Conservation (phyloP, 495 filamentous ascomycete species). For the Penicillium coprophilum region DNA sequence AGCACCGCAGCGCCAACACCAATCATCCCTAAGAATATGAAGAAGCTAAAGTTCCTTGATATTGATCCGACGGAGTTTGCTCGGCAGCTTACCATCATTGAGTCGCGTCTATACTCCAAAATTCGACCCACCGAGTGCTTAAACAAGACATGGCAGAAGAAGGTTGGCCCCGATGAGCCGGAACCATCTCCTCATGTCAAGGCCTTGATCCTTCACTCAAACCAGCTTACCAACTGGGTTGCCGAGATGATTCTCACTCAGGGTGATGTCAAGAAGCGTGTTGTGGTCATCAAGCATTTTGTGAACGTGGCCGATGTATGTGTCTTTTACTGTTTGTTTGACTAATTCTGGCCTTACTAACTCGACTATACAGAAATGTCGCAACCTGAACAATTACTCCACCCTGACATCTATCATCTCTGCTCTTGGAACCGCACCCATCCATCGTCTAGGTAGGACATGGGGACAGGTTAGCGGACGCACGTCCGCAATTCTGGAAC, state of each 20-base stretch:
- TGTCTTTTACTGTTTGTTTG: background rate
- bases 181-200: conserved; percentile 95
- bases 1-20: conserved; percentile 75
- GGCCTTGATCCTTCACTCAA: conserved; percentile 93
- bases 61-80: conserved; percentile 96
- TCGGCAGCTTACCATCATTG: conserved; percentile 93
- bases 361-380: conserved; percentile 71
- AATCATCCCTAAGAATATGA: conserved; percentile 98
- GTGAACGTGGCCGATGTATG: conserved; percentile 87
- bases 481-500: conserved; percentile 75
- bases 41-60: conserved; percentile 97
- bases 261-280: conserved; percentile 88
- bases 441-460: conserved; percentile 89
- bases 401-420: conserved; percentile 98
- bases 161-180: conserved; percentile 73
- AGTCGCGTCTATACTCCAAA: conserved; percentile 90
- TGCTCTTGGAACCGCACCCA: conserved; percentile 88
- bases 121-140: conserved; percentile 93
- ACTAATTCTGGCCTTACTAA: conserved; percentile 7
- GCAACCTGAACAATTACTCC: conserved; percentile 90
- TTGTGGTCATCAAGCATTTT: conserved; percentile 98
- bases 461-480: conserved; percentile 89
- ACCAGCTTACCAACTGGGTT: conserved; percentile 98
- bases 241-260: conserved; percentile 99
- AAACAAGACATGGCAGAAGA: conserved; percentile 98